Evolutionary conservation across 2,329 filamentous ascomycete species (phyloP).

Genomic region (Calonectria montana): DNA sequence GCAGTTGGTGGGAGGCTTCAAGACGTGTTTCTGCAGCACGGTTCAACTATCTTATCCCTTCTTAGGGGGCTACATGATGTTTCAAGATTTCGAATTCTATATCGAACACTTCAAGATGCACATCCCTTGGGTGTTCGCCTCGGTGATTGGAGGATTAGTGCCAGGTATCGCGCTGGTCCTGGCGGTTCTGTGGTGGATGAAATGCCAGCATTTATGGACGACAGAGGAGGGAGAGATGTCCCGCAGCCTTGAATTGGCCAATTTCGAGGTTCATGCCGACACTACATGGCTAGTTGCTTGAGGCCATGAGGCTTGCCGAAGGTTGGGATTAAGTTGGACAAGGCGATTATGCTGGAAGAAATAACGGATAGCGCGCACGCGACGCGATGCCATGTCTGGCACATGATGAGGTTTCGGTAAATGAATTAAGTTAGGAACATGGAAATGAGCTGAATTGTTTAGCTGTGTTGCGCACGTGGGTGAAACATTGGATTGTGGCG

Average conservation of each 20-base stretch:
- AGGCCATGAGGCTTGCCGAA: not conserved
- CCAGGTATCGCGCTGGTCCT: not conserved
- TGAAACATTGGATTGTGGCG: not conserved
- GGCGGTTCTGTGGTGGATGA: slow-evolving; percentile 18
- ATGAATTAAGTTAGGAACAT: not conserved
- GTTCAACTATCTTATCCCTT: slow-evolving; percentile 13
- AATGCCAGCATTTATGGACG: slow-evolving; percentile 18
- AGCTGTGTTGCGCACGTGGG: not conserved
- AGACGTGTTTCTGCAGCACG: slow-evolving; percentile 14
- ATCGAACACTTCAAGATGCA: slow-evolving; percentile 12
- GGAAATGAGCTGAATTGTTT: not conserved
- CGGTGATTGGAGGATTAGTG: slow-evolving; percentile 7
- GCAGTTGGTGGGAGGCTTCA: slow-evolving; percentile 10
- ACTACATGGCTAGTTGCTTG: slow-evolving; percentile 12
- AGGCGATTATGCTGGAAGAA: not conserved
- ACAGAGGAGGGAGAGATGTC: slow-evolving; percentile 11
- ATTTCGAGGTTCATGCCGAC: slow-evolving; percentile 10
- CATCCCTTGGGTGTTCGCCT: slow-evolving; percentile 11
- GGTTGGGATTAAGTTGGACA: not conserved
- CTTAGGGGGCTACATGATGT: slow-evolving; percentile 19
- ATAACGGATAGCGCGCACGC: not conserved
- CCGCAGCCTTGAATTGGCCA: not conserved
- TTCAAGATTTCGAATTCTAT: slow-evolving; percentile 15
- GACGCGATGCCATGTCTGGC: too few species aligned
- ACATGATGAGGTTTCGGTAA: not conserved